Conservation (phyloP, 1,284 basidiomycete species). For the Amylostereum areolatum region DNA sequence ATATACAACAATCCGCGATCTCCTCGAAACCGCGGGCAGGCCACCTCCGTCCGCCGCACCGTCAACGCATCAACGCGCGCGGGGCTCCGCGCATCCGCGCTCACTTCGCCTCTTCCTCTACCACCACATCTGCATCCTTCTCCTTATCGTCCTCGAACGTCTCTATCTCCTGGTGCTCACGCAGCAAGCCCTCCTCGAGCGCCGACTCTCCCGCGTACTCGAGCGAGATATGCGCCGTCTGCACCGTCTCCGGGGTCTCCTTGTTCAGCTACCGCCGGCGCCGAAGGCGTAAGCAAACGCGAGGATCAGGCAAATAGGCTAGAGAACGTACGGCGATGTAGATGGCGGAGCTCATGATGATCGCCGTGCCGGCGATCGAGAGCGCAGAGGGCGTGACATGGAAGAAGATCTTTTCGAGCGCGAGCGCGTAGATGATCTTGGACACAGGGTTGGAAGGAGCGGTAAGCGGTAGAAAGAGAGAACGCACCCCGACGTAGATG, state of each 20-base stretch:
- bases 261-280: constrained; percentile 15
- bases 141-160: background rate
- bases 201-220: constrained; percentile 19
- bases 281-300: constrained; percentile 3
- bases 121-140: background rate
- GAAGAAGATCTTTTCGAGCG: constrained; percentile 59
- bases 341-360: constrained; percentile 53
- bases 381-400: constrained; percentile 41
- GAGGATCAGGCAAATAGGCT: background rate
- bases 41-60: no score
- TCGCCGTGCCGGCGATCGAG: constrained; percentile 48
- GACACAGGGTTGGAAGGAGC: background rate
- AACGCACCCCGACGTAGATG: constrained; percentile 50
- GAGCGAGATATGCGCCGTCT: constrained; percentile 9
- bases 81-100: no score
- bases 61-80: no score
- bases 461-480: background rate
- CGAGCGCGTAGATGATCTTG: constrained; percentile 56
- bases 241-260: constrained; percentile 9
- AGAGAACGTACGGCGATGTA: constrained; percentile 48
- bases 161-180: background rate
- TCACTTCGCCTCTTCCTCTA: no score
- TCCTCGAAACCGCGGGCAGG: no score
- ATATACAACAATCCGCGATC: no score
- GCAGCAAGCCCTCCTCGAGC: constrained; percentile 26